A percentile compares a stretch with the other conserved stretches of the same genome.
Evolutionary conservation across 306 rosid species (phyloP).

Genomic region (Begonia fuchsioides): DNA sequence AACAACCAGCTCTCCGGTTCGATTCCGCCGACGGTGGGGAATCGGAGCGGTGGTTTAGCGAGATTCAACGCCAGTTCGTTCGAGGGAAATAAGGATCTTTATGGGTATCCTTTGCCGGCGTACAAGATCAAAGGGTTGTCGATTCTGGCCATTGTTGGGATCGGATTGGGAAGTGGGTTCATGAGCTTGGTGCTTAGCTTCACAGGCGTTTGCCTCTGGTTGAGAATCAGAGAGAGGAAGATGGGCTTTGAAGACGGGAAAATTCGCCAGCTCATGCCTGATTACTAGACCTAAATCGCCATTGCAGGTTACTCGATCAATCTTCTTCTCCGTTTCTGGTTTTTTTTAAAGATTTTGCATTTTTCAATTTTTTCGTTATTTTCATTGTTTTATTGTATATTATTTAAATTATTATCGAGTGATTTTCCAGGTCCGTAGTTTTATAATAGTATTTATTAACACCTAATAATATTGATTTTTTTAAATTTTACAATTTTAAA

Average conservation of each 20-base stretch:
- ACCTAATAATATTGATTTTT: too few species aligned
- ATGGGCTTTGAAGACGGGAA: conserved; percentile 69
- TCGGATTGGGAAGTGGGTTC: conserved; percentile 88
- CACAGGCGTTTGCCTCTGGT: conserved; percentile 88
- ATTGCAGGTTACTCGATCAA: background rate
- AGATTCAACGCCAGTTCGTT: conserved; percentile 68
- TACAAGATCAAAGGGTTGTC: conserved; percentile 48
- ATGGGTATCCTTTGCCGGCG: conserved; percentile 78
- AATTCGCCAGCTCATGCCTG: conserved; percentile 79
- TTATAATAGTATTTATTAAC: too few species aligned
- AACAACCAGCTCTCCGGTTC: conserved; percentile 66
- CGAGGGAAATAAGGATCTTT: conserved; percentile 68
- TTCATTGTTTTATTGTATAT: too few species aligned
- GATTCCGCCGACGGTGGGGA: conserved; percentile 44
- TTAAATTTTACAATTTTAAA: too few species aligned
- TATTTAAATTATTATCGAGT: too few species aligned
- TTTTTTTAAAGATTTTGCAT: background rate
- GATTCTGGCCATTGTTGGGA: conserved; percentile 78
- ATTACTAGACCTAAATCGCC: conserved; percentile 36
- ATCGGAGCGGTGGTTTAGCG: conserved; percentile 55
- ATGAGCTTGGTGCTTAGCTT: conserved; percentile 78
- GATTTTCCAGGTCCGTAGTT: too few species aligned
- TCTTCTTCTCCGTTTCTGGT: too few species aligned
- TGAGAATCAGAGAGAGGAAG: conserved; percentile 64
- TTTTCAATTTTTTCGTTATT: conserved; percentile 7